Percentiles rank a stretch among this genome's conserved stretches.
Evolutionary conservation across 192 early-diverging fungal species (phyloP).

Genomic region (Martensiomyces pterosporus): DNA sequence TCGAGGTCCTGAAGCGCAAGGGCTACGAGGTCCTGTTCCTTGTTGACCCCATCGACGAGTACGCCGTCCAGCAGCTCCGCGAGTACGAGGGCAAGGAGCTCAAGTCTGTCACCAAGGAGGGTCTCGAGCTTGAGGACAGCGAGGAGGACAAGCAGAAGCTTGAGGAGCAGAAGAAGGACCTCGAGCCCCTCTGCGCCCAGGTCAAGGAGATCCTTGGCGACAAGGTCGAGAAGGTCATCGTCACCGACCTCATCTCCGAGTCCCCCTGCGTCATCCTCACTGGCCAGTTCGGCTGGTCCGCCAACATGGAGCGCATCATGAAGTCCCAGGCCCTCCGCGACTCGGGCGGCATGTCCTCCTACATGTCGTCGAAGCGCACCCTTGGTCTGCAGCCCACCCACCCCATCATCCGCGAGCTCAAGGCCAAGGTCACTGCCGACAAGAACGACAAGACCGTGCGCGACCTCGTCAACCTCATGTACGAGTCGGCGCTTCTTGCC

Average conservation of each 20-base stretch:
- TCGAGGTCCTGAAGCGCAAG: constrained; percentile 99
- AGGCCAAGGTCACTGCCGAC: constrained; percentile 88
- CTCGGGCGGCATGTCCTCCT: constrained; percentile 95
- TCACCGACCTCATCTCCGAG: constrained; percentile 95
- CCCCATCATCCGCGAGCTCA: constrained; percentile 92
- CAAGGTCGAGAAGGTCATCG: constrained; percentile 90
- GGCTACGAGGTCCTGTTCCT: constrained; percentile 98
- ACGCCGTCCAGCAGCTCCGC: constrained; percentile 96
- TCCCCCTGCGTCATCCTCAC: constrained; percentile 99
- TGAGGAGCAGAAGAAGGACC: constrained; percentile 90
- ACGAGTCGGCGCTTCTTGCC: constrained; percentile 89
- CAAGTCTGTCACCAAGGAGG: constrained; percentile 97
- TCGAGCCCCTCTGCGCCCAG: constrained; percentile 87
- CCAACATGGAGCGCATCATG: constrained; percentile 99
- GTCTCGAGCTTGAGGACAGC: constrained; percentile 97
- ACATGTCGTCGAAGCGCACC: constrained; percentile 99
- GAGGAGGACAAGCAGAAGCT: constrained; percentile 95
- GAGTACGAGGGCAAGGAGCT: constrained; percentile 99
- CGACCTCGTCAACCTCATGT: constrained; percentile 92
- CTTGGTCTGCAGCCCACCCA: constrained; percentile 97
- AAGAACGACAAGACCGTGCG: constrained; percentile 99
- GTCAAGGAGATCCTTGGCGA: constrained; percentile 99
- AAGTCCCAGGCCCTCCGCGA: constrained; percentile 99
- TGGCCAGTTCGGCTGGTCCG: constrained; percentile 98
- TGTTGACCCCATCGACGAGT: constrained; percentile 99